A percentile compares a stretch with the other conserved stretches of the same genome.
phyloP scores from a whole-genome alignment of 2,329 filamentous ascomycete species.

The Beauveria varroae region DNA sequence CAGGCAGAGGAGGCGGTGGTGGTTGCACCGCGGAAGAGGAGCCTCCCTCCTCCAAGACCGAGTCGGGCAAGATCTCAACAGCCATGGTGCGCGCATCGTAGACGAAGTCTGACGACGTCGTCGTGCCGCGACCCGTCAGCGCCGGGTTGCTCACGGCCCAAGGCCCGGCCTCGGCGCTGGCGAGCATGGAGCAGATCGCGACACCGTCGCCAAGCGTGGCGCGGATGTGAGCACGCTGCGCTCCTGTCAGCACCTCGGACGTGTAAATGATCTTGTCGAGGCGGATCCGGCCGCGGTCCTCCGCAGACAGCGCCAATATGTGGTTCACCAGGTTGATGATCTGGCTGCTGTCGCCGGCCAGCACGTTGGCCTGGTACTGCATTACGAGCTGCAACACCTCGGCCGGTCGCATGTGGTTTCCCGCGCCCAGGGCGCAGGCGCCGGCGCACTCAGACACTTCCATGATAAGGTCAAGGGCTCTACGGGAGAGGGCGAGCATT shows the following conservation, averaged over 20 bases:
- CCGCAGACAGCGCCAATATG: constrained; percentile 22
- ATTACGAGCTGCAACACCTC: constrained; percentile 21
- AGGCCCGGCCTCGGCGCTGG: constrained; percentile 35
- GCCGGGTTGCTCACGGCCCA: constrained; percentile 26
- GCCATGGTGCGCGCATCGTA: constrained; percentile 28
- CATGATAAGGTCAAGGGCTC: constrained; percentile 31
- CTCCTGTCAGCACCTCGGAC: constrained; percentile 29
- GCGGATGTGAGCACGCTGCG: constrained; percentile 26
- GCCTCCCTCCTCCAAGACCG: neutral
- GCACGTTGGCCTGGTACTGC: constrained; percentile 28
- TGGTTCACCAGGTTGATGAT: constrained; percentile 28
- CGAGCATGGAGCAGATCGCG: constrained; percentile 31
- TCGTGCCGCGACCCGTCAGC: constrained; percentile 15
- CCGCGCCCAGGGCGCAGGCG: constrained; percentile 30
- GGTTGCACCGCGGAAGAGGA: neutral
- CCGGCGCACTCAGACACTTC: constrained; percentile 35
- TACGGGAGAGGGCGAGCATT: neutral
- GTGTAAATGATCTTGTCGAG: constrained; percentile 37
- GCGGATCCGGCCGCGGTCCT: constrained; percentile 18
- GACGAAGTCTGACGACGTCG: constrained; percentile 26
- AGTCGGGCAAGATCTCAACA: constrained; percentile 29
- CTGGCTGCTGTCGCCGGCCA: constrained; percentile 32
- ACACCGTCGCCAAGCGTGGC: constrained; percentile 22
- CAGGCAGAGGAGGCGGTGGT: constrained; percentile 14
- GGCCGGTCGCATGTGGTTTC: constrained; percentile 19